Conservation (phyloP, 805 yeast genomes). For the Ogataea neopini region DNA sequence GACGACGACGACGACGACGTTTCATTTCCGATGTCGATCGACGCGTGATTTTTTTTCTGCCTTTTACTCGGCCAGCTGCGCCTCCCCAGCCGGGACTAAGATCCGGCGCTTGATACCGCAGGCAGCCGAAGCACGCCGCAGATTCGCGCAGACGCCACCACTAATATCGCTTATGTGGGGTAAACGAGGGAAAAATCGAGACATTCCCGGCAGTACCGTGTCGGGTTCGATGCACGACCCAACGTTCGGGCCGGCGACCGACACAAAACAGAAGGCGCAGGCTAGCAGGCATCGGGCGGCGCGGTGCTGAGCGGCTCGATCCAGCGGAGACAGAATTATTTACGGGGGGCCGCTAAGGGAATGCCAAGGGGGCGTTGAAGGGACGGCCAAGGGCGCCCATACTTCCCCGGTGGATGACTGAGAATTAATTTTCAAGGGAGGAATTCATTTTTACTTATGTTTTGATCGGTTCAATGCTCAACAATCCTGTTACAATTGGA, state of each 20-base stretch:
- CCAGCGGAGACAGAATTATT: neutral
- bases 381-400: neutral
- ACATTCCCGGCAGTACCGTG: constrained; percentile 6
- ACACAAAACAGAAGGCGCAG: constrained; percentile 2
- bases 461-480: neutral
- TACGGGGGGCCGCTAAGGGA: no score
- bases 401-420: neutral
- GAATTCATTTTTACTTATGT: neutral
- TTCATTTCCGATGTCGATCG: no score
- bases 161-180: constrained; percentile 2
- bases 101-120: constrained; percentile 1
- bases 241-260: constrained; percentile 3
- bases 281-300: neutral
- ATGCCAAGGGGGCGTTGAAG: neutral
- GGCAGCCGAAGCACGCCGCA: neutral
- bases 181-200: constrained; percentile 1
- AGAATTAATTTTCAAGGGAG: neutral
- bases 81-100: neutral
- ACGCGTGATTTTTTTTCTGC: neutral
- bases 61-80: constrained; percentile 1
- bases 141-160: neutral
- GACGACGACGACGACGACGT: no score
- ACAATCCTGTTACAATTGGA: neutral
- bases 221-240: constrained; percentile 1
- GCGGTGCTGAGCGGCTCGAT: neutral